A percentile compares a stretch with the other conserved stretches of the same genome.
These are phyloP conservation scores for Acanthochlamys bracteata DNA, from an alignment of 106 monocot genomes.

Conservation along the genomic window DNA sequence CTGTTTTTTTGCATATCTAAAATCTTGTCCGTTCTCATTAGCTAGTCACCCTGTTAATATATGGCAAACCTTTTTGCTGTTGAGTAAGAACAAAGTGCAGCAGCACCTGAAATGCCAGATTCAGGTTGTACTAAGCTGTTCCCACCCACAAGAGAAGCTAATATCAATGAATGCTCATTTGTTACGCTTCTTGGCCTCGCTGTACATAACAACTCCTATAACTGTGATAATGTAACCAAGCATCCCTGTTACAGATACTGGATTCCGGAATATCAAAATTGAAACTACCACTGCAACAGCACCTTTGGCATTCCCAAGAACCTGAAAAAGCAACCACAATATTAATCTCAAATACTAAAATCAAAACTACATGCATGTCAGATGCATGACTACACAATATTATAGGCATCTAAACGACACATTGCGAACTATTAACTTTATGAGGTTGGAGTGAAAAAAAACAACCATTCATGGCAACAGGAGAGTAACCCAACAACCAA, in stretches of 20 bases:
- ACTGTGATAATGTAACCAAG: slow-evolving; percentile 35
- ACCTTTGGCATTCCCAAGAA: slow-evolving; percentile 24
- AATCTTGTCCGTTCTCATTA: too few species aligned
- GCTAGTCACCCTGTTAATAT: background rate
- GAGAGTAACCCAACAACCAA: too few species aligned
- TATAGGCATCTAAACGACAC: too few species aligned
- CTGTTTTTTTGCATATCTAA: too few species aligned
- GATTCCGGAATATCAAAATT: slow-evolving; percentile 24
- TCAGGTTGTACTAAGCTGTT: background rate
- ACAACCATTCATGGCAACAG: too few species aligned
- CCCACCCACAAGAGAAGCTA: background rate
- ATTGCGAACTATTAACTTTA: too few species aligned
- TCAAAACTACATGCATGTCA: too few species aligned
- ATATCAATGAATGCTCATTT: slow-evolving; percentile 12
- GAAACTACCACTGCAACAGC: slow-evolving; percentile 20
- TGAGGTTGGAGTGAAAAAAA: too few species aligned
- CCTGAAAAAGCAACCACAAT: background rate
- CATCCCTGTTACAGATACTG: slow-evolving; percentile 24
- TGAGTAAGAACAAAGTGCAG: slow-evolving; percentile 1
- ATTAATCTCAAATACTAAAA: too few species aligned
- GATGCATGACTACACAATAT: too few species aligned
- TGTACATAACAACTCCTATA: slow-evolving; percentile 38
- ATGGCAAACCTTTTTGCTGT: background rate
- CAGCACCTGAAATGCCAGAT: background rate
- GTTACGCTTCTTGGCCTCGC: slow-evolving; percentile 46